phyloP scores from a whole-genome alignment of 305 asterid species.

The Fraxinus xanthoxyloides region DNA sequence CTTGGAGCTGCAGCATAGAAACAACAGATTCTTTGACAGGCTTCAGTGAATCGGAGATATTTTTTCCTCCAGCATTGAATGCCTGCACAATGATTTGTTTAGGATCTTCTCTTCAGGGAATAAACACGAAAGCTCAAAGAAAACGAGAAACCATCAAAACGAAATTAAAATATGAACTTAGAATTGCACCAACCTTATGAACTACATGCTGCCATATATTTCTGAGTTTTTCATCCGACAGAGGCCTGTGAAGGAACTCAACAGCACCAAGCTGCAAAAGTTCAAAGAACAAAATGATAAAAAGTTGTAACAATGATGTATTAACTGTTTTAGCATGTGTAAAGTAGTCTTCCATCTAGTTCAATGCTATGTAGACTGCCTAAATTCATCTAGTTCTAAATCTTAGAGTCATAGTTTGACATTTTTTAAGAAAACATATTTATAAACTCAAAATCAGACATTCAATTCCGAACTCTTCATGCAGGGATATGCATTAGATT shows the following conservation, averaged over 20 bases:
- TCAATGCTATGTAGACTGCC: neutral
- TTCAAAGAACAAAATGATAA: neutral
- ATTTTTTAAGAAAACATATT: neutral
- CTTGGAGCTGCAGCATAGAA: constrained; percentile 33
- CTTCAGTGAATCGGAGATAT: constrained; percentile 27
- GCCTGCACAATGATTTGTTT: constrained; percentile 41
- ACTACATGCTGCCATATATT: constrained; percentile 55
- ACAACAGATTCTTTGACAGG: constrained; percentile 40
- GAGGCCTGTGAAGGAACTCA: constrained; percentile 50
- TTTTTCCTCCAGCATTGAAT: constrained; percentile 44
- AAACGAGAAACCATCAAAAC: neutral
- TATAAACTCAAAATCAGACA: neutral
- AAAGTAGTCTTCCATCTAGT: neutral
- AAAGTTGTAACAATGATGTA: neutral
- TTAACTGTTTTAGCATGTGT: neutral
- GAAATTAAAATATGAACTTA: neutral
- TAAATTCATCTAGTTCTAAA: neutral
- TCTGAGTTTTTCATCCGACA: constrained; percentile 47
- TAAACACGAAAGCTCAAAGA: neutral
- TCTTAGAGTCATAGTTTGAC: neutral
- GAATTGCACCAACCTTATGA: constrained; percentile 38
- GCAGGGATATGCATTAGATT: neutral
- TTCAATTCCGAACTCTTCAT: neutral
- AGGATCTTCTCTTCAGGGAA: constrained; percentile 6
- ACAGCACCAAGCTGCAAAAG: constrained; percentile 51